A percentile compares a stretch with the other conserved stretches of the same genome.
These are phyloP conservation scores for Penicillium hesseltinei DNA, from an alignment of 2,329 filamentous ascomycete genomes.

Conservation along the genomic window DNA sequence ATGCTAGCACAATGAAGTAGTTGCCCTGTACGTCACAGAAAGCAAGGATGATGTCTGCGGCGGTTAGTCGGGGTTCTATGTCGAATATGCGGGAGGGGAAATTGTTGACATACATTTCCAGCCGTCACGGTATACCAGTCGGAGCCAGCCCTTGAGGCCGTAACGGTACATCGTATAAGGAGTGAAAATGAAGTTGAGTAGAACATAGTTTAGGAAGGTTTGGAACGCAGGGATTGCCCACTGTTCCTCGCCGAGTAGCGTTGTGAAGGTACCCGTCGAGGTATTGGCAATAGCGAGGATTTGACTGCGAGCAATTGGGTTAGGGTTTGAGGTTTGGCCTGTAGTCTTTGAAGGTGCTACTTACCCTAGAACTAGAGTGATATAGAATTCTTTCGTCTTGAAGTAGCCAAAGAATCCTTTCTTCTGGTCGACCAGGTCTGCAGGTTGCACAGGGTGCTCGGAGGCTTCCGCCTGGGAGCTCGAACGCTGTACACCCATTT, in stretches of 20 bases:
- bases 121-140: conserved; percentile 66
- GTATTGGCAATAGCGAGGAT: conserved; percentile 86
- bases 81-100: background rate
- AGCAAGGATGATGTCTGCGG: conserved; percentile 71
- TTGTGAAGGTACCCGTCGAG: conserved; percentile 85
- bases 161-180: conserved; percentile 75
- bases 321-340: background rate
- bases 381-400: conserved; percentile 81
- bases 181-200: conserved; percentile 80
- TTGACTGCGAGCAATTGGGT: conserved; percentile 53
- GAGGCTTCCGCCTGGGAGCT: conserved; percentile 16
- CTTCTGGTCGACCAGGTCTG: conserved; percentile 45
- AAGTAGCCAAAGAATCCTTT: conserved; percentile 66
- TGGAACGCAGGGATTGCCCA: conserved; percentile 93
- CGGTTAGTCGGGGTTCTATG: conserved; percentile 1
- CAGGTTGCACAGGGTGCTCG: conserved; percentile 20
- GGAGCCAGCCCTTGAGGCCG: conserved; percentile 68
- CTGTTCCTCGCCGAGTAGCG: conserved; percentile 64
- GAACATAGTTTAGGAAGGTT: conserved; percentile 88
- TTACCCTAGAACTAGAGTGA: conserved; percentile 72
- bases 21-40: conserved; percentile 96
- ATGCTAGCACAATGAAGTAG: conserved; percentile 95
- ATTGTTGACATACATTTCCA: conserved; percentile 67
- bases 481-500: conserved; percentile 13
- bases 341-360: conserved; percentile 19